A percentile compares a stretch with the other conserved stretches of the same genome.
Conservation (phyloP, 768 basidiomycete species). For the Boletus subcaerulescens region DNA sequence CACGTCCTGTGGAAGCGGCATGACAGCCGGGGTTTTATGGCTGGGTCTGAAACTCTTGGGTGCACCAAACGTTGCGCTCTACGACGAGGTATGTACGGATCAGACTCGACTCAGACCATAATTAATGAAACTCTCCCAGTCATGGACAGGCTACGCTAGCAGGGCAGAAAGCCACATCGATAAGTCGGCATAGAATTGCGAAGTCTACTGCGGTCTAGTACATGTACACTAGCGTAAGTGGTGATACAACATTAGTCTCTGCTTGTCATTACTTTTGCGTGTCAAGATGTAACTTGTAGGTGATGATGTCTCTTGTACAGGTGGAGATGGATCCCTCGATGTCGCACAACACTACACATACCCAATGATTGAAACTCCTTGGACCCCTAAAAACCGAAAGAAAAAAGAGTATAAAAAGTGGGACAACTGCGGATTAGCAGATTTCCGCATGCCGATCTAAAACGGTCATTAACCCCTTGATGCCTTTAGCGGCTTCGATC, state of each 20-base stretch:
- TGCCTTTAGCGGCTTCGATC: conserved; percentile 34
- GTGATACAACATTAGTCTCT: conserved; percentile 30
- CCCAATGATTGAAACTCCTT: conserved; percentile 16
- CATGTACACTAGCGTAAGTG: conserved; percentile 22
- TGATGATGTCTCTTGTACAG: conserved; percentile 18
- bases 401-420: not conserved
- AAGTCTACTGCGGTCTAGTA: conserved; percentile 6
- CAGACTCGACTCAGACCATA: conserved; percentile 6
- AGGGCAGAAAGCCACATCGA: conserved; percentile 71
- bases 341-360: conserved; percentile 22
- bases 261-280: conserved; percentile 13
- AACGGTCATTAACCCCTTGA: conserved; percentile 38
- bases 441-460: conserved; percentile 31
- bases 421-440: conserved; percentile 14
- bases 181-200: conserved; percentile 35
- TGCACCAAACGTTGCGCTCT: conserved; percentile 62
- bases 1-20: conserved; percentile 90
- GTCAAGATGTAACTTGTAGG: conserved; percentile 7
- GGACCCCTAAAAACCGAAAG: conserved; percentile 13
- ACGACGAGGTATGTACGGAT: conserved; percentile 78
- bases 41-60: conserved; percentile 79
- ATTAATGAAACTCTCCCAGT: conserved; percentile 47
- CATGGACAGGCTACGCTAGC: conserved; percentile 93
- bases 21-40: conserved; percentile 97
- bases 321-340: not conserved